Base-by-base conservation (phyloP, 108 stramenopile genomes). In the Discostella stelligeroides region DNA sequence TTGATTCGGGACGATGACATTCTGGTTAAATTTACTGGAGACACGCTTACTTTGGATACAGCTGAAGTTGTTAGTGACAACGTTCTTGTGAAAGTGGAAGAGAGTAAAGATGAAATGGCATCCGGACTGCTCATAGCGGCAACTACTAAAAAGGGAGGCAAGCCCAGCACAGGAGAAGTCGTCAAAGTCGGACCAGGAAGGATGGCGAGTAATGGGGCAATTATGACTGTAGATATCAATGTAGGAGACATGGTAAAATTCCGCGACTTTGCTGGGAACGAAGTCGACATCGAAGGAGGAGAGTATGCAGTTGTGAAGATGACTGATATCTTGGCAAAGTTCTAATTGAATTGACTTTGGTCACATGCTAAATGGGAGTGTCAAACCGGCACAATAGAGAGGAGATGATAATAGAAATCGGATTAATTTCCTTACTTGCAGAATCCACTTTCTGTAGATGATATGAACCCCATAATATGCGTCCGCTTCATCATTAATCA, bases 1-100 rank as follows among this genome's bases (percentile, higher is more conserved):
- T 68, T 96, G 61, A 96, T 96, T 64, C 82, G 92, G 7, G 92
- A 92, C 70, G 85, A 88, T 66, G 92, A 96, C 68, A 80, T 94
- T 54, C 68, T 96, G 13, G 86, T 96, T 27, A 90, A 90, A 53
- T 96, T 82, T 66, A 61, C 58, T 12, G 93, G 89, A 6, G 89
- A 87, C 1, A 42, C 66, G 12, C 59, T 93, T 24, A 88, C 84
- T 0, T 56, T 86, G 24, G 93, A 94, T 1, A 64, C 59, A 8
- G 86, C 80, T 21, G 87, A 85, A 18, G 88, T 87, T 6, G 75
- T 92, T 15, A 77, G 78, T 34, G 95, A 96, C 65, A 81, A 85
- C 76, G 82, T 93, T 18, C 69, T 96, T 27, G 93, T 96, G 1
- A 61, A 75, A 11, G 88, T 94, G 2, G 88, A 92, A 28, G 56